Conservation (phyloP, 2,329 filamentous ascomycete species). For the Coniella lustricola region DNA sequence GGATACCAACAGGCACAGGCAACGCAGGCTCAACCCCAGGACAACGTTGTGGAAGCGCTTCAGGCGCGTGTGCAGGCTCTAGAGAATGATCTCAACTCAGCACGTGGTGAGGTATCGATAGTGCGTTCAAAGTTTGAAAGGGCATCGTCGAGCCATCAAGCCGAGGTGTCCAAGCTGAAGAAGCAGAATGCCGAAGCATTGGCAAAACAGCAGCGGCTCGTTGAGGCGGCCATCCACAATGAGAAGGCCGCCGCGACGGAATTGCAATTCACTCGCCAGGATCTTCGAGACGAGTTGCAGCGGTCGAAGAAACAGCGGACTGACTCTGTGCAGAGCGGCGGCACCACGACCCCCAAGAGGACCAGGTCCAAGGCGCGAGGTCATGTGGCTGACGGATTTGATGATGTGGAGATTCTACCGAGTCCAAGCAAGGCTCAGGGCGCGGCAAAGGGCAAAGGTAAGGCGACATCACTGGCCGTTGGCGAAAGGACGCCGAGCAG, state of each 20-base stretch:
- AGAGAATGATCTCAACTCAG: slow-evolving; percentile 51
- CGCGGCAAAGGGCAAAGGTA: slow-evolving; percentile 28
- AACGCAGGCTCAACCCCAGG: slow-evolving; percentile 15
- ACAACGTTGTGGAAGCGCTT: slow-evolving; percentile 37
- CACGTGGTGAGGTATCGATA: slow-evolving; percentile 67
- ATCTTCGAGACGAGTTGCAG: slow-evolving; percentile 56
- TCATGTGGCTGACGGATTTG: slow-evolving; percentile 66
- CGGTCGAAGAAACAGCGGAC: slow-evolving; percentile 35
- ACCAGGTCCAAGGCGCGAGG: slow-evolving; percentile 44
- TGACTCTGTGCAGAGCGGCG: slow-evolving; percentile 31
- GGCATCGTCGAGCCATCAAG: slow-evolving; percentile 53
- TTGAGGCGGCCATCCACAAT: slow-evolving; percentile 59
- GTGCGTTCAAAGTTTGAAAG: slow-evolving; percentile 65
- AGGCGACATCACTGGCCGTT: slow-evolving; percentile 33
- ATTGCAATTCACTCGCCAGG: slow-evolving; percentile 65
- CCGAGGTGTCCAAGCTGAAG: slow-evolving; percentile 53
- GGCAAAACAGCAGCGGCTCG: slow-evolving; percentile 54
- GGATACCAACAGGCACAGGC: slow-evolving; percentile 26
- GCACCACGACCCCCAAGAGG: slow-evolving; percentile 54
- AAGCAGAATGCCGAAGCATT: slow-evolving; percentile 58
- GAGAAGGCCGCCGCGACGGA: slow-evolving; percentile 61
- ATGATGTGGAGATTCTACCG: slow-evolving; percentile 52
- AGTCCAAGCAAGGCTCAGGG: slow-evolving; percentile 47
- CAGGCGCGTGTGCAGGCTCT: slow-evolving; percentile 47
- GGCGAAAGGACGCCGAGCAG: slow-evolving; percentile 56